Percentiles rank a stretch among this genome's conserved stretches.
These are phyloP conservation scores for Theobroma cacao DNA, from an alignment of 345 rosid genomes.

Conservation along the genomic window DNA sequence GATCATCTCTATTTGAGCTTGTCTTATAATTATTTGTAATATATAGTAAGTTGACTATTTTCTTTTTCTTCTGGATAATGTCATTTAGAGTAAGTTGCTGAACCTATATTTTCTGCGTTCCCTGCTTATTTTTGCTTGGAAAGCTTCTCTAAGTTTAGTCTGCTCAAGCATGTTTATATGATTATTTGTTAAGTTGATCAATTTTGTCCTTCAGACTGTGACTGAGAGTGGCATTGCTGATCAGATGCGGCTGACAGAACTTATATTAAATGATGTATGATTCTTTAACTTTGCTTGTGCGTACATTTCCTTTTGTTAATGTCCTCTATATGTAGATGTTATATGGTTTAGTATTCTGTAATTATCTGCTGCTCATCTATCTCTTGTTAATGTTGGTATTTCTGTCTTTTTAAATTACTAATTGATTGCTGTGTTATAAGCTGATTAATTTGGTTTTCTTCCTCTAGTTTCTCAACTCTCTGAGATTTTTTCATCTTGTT, in stretches of 20 bases:
- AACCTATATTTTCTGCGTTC: neutral
- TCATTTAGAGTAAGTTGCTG: neutral
- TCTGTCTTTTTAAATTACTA: neutral
- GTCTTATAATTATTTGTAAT: neutral
- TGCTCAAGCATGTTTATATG: neutral
- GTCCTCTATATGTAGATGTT: neutral
- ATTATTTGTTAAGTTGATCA: conserved; percentile 4
- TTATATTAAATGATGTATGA: conserved; percentile 75
- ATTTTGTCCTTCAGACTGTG: conserved; percentile 52
- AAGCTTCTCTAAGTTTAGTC: neutral
- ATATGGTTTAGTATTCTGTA: neutral
- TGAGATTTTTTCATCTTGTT: neutral
- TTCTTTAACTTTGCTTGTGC: conserved; percentile 6
- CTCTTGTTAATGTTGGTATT: neutral
- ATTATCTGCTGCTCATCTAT: neutral
- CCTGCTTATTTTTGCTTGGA: neutral
- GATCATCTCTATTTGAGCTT: neutral
- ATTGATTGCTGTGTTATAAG: neutral
- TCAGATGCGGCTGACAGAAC: conserved; percentile 83
- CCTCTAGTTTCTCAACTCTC: neutral
- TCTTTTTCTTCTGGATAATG: neutral
- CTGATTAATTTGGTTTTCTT: neutral
- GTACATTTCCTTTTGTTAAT: neutral
- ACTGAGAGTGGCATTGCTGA: conserved; percentile 89
- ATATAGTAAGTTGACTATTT: neutral